Percentiles rank a stretch among this genome's conserved stretches.
These are phyloP conservation scores for Trifolium pratense DNA, from an alignment of 306 rosid species.

Conservation along the genomic window DNA sequence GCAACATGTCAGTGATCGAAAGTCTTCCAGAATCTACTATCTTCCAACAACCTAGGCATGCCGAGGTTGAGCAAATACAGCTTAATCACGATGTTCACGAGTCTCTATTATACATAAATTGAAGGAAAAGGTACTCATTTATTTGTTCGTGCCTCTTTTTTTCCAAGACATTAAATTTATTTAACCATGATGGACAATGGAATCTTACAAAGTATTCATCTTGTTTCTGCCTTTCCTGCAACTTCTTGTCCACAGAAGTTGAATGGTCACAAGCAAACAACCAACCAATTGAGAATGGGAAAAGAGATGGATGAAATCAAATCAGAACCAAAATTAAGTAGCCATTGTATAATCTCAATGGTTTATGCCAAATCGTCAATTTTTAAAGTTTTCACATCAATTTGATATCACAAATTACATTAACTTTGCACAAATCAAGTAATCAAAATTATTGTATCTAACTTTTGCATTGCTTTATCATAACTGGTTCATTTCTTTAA, in stretches of 20 bases:
- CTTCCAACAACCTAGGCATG: constrained; percentile 45
- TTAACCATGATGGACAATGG: constrained; percentile 26
- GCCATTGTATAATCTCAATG: background rate
- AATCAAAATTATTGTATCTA: constrained; percentile 18
- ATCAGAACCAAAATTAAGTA: constrained; percentile 76
- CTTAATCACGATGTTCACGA: constrained; percentile 37
- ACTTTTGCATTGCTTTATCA: constrained; percentile 31
- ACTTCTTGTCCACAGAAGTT: constrained; percentile 47
- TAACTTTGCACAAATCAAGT: background rate
- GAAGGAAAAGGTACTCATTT: constrained; percentile 58
- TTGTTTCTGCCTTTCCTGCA: constrained; percentile 40
- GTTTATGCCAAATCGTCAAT: background rate
- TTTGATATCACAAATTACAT: background rate
- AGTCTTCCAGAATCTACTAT: constrained; percentile 47
- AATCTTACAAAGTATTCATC: constrained; percentile 27
- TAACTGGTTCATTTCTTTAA: constrained; percentile 73
- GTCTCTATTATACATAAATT: constrained; percentile 38
- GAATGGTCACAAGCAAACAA: constrained; percentile 52
- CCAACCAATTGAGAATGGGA: constrained; percentile 52
- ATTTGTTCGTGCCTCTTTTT: constrained; percentile 10
- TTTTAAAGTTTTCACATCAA: background rate
- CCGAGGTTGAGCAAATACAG: constrained; percentile 48
- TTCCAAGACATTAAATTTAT: constrained; percentile 6
- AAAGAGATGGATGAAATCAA: constrained; percentile 65
- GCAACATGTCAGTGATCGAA: constrained; percentile 35